These are phyloP conservation scores for Phialophora tarda DNA, from an alignment of 2,329 filamentous ascomycete genomes.

Conservation along the genomic window DNA sequence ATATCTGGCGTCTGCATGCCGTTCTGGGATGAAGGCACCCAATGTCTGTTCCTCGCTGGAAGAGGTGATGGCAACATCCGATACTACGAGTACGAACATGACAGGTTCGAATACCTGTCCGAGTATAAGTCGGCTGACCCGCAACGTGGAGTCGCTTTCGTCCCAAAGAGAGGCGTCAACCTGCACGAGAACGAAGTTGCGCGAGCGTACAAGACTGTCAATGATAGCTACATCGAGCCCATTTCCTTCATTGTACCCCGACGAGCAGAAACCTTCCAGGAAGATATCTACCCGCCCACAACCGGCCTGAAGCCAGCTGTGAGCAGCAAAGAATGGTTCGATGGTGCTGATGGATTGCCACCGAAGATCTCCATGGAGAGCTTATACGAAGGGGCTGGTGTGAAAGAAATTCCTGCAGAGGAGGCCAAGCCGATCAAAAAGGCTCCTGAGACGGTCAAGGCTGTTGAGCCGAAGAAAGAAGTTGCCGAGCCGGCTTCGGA, in stretches of 20 bases:
- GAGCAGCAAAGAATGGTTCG: conserved; percentile 80
- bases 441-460: conserved; percentile 53
- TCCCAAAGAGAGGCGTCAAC: conserved; percentile 94
- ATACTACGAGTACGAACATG: conserved; percentile 97
- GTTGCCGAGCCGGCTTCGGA: conserved; percentile 39
- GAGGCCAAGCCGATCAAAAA: conserved; percentile 53
- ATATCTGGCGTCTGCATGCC: conserved; percentile 99
- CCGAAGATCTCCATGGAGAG: conserved; percentile 94
- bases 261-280: conserved; percentile 92
- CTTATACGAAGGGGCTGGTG: conserved; percentile 81
- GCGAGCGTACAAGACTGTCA: conserved; percentile 96
- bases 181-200: conserved; percentile 97
- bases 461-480: conserved; percentile 56
- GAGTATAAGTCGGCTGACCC: conserved; percentile 98
- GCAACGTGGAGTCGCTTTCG: conserved; percentile 90
- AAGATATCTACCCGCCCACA: conserved; percentile 93
- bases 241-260: conserved; percentile 97
- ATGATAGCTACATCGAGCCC: conserved; percentile 91
- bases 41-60: conserved; percentile 93
- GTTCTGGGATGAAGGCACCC: conserved; percentile 98
- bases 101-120: conserved; percentile 96
- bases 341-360: conserved; percentile 81
- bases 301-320: conserved; percentile 79
- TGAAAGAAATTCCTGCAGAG: conserved; percentile 75
- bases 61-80: conserved; percentile 99